Evolutionary conservation across 768 basidiomycete genomes (phyloP).

Genomic region (Rhodocollybia butyracea): DNA sequence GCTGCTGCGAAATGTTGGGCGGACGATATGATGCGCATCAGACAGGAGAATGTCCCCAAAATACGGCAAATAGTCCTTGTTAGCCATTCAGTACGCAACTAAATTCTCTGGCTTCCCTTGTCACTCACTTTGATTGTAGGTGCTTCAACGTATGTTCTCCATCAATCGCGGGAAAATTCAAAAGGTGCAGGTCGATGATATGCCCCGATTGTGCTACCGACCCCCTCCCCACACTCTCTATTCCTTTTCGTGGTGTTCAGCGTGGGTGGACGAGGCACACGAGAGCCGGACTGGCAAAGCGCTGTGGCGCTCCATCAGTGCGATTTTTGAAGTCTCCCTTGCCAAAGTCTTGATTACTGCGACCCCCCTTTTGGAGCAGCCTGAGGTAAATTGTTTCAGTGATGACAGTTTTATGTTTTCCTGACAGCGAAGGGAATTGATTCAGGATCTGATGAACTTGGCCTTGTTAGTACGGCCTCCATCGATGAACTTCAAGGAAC

Average conservation of each 20-base stretch:
- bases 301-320: neutral
- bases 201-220: neutral
- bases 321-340: neutral
- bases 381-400: neutral
- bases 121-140: neutral
- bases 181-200: neutral
- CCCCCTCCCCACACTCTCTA: neutral
- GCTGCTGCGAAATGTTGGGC: neutral
- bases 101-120: too few species aligned
- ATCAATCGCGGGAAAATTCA: neutral
- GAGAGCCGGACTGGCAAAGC: neutral
- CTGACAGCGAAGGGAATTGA: too few species aligned
- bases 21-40: neutral
- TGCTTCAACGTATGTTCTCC: neutral
- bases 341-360: neutral
- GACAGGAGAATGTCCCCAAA: neutral
- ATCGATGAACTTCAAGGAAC: neutral
- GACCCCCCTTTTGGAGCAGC: neutral
- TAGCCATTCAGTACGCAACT: too few species aligned
- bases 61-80: neutral
- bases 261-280: neutral
- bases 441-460: neutral
- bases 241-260: neutral
- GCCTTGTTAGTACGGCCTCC: neutral
- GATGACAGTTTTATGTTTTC: neutral